Evolutionary conservation across 2,329 filamentous ascomycete genomes (phyloP).

Genomic region (Colletotrichum spinosum): DNA sequence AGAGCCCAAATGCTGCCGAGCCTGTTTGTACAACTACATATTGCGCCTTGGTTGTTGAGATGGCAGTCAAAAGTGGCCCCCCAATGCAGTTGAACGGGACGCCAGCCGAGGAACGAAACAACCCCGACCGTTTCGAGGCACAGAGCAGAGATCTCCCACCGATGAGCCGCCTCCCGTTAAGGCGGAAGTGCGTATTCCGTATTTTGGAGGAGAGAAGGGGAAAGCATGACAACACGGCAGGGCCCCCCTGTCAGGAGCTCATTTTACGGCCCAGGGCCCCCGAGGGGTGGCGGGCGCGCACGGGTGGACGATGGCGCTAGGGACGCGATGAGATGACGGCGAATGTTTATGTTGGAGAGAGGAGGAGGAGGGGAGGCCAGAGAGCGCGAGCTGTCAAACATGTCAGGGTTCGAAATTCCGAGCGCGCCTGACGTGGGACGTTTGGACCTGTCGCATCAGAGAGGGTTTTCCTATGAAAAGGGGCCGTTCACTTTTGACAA

Average conservation of each 20-base stretch:
- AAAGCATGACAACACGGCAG: slow-evolving; percentile 12
- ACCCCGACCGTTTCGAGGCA: too few relatives aligned
- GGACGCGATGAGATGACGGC: slow-evolving; percentile 4
- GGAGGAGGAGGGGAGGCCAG: background rate
- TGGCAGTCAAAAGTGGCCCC: too few relatives aligned
- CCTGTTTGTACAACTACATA: too few relatives aligned
- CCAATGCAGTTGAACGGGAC: too few relatives aligned
- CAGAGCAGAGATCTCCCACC: background rate
- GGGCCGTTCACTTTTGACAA: too few relatives aligned
- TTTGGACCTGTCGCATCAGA: background rate
- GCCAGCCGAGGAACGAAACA: too few relatives aligned
- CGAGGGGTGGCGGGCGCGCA: slow-evolving; percentile 17
- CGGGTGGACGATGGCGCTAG: slow-evolving; percentile 2
- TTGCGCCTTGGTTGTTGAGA: too few relatives aligned
- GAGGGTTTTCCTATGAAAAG: too few relatives aligned
- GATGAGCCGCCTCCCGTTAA: background rate
- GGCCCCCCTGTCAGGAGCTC: slow-evolving; percentile 28
- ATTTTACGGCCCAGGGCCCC: slow-evolving; percentile 25
- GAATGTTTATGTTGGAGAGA: background rate
- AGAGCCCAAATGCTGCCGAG: too few relatives aligned
- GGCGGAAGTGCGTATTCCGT: too few relatives aligned
- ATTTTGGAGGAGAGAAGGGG: background rate
- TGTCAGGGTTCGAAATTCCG: slow-evolving; percentile 17
- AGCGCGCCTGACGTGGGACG: background rate
- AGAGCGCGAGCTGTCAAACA: slow-evolving; percentile 20